Evolutionary conservation across 108 stramenopile genomes (phyloP), one percentile per base, ranked within the genome.

Genomic region (Licmophora abbreviata): DNA sequence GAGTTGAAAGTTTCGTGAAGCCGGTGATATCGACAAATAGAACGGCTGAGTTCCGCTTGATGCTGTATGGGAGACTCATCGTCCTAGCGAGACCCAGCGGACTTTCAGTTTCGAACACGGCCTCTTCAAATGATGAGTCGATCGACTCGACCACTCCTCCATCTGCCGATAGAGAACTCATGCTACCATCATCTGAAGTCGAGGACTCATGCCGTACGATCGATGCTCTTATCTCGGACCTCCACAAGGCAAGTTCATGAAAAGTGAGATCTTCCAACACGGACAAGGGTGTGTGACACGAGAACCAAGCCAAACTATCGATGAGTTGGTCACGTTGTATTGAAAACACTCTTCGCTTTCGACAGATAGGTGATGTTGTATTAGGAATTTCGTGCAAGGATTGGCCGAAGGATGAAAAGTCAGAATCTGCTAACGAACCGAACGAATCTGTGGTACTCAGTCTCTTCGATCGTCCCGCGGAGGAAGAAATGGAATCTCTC

Each of bases 11-110:
- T 53, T 68, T 74, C 29, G 92, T 93, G 38, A 93, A 93, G 8
- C 92, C 92, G 0, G 77, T 74, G 28, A 93, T 93, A 52, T 93
- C 92, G 4, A 87, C 83, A 66, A 93, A 89, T 17, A 93, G 59
- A 6, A 88, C 69, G 15, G 85, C 82, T 44, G 76, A 59, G 11
- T 74, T 43, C 24, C 69, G 70, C 27, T 33, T 54, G 11, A 58
- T 54, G 40, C 66, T 30, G 12, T 68, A 47, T 7, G 79, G 79
- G 15, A 80, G 48, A 17, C 20, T 52, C 22, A 40, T 17, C n/a
- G 61, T 49, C 18, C 25, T 46, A 14, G 32, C 24, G 33, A 26
- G 41, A n/a, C n/a, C n/a, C n/a, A n/a, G n/a, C n/a, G n/a, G n/a
- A n/a, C n/a, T n/a, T n/a, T n/a, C n/a, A n/a, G n/a, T n/a, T n/a